phyloP scores from a whole-genome alignment of 2,329 filamentous ascomycete genomes.

The Colletotrichum kahawae region DNA sequence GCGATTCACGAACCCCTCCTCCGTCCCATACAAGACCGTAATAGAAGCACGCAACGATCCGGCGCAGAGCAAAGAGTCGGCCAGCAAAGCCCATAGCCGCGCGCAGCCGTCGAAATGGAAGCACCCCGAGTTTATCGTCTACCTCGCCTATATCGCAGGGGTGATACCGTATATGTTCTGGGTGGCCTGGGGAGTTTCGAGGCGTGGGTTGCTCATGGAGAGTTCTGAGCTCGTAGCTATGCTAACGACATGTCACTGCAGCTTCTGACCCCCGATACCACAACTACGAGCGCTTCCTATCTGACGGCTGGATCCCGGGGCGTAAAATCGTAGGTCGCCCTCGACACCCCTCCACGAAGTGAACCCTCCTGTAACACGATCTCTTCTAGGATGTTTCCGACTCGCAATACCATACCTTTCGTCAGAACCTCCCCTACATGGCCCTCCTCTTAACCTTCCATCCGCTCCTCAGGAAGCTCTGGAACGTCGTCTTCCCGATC shows the following conservation, averaged over 20 bases:
- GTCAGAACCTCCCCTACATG: constrained; percentile 85
- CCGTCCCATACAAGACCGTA: constrained; percentile 66
- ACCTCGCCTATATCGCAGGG: constrained; percentile 71
- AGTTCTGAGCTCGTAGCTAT: background rate
- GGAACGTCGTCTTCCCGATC: constrained; percentile 61
- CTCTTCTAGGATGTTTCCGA: constrained; percentile 83
- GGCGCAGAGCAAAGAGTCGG: constrained; percentile 41
- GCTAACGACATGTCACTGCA: constrained; percentile 37
- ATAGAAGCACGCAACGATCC: constrained; percentile 51
- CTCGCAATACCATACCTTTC: constrained; percentile 83
- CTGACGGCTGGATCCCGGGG: constrained; percentile 88
- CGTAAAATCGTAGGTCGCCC: constrained; percentile 75
- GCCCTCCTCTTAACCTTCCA: constrained; percentile 76
- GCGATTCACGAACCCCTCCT: constrained; percentile 72
- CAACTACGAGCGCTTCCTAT: constrained; percentile 74
- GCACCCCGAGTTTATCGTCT: constrained; percentile 84
- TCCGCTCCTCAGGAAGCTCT: constrained; percentile 76
- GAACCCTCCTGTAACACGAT: background rate
- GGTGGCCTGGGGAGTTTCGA: constrained; percentile 83
- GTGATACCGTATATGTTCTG: constrained; percentile 89
- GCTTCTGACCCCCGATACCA: constrained; percentile 82
- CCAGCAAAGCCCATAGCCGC: constrained; percentile 46
- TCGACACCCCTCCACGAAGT: constrained; percentile 8
- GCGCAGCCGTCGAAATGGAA: constrained; percentile 77
- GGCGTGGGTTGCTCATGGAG: constrained; percentile 57